Conservation (phyloP, 495 filamentous ascomycete species). For the Aspergillus funiculosus region DNA sequence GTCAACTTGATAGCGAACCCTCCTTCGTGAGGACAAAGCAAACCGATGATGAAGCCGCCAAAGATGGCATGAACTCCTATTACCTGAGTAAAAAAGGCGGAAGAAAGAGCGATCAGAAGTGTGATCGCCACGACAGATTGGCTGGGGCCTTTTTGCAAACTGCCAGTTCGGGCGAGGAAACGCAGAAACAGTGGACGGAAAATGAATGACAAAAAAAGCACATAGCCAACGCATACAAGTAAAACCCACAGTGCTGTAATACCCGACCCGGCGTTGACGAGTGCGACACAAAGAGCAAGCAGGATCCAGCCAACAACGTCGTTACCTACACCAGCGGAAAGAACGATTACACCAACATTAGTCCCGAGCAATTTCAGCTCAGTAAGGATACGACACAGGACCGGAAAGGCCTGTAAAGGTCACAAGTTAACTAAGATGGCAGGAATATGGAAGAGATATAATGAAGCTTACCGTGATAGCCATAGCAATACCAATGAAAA, state of each 20-base stretch:
- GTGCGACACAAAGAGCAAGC: conserved; percentile 85
- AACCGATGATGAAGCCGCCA: conserved; percentile 78
- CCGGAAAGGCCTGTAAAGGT: conserved; percentile 75
- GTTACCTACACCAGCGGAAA: conserved; percentile 93
- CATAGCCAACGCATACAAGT: conserved; percentile 67
- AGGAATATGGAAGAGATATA: not conserved
- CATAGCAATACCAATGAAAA: conserved; percentile 93
- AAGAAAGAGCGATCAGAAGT: conserved; percentile 68
- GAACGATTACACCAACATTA: conserved; percentile 79
- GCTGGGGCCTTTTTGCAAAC: conserved; percentile 83
- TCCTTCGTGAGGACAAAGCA: conserved; percentile 91
- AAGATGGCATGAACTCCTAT: conserved; percentile 93
- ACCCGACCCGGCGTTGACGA: conserved; percentile 84
- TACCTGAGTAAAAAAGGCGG: conserved; percentile 91
- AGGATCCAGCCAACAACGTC: conserved; percentile 95
- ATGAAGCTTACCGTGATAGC: conserved; percentile 65
- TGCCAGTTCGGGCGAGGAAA: conserved; percentile 65
- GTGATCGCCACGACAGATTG: conserved; percentile 82
- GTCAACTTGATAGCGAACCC: conserved; percentile 93
- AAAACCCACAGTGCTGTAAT: conserved; percentile 84
- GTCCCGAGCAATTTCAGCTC: conserved; percentile 85
- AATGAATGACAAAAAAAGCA: conserved; percentile 67
- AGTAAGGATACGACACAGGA: conserved; percentile 88
- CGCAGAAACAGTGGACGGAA: conserved; percentile 76
- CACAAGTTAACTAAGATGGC: not conserved